Evolutionary conservation across 352 stramenopile genomes (phyloP), one percentile per base, ranked within the genome.

Genomic region (Poterioochromonas sp.): DNA sequence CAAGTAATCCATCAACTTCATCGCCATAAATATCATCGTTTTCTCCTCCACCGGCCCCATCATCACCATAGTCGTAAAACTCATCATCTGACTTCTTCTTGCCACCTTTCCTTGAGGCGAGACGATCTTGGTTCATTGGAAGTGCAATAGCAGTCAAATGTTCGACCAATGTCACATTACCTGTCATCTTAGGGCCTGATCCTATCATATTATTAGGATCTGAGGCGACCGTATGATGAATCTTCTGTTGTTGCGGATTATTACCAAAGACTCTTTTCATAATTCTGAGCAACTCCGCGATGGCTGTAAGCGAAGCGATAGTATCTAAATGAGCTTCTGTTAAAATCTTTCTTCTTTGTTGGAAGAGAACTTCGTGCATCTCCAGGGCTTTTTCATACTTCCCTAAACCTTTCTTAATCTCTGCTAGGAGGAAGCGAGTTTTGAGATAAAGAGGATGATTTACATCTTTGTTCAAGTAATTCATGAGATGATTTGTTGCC

Each of bases 241-340:
- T 39, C 5, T 5, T 39, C 11, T 18, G 26, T 68, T 68, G 5
- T 5, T 39, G 5, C 58, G 12, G 12, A 11, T 11, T 11, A n/a
- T n/a, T n/a, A n/a, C n/a, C n/a, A 47, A 35, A 71, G 34, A 71
- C 34, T 41, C 62, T 41, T 29, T 71, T 71, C 62, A 47, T 40
- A 11, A 44, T 3, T 29, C 62, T 12, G 8, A 71, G 62, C 32
- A 29, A n/a, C 12, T 71, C 62, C 3, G 39, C 34, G 32, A 71
- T 47, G 32, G 8, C 34, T 3, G 41, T 8, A 5, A 71, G 34
- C 11, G 62, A 71, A 11, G 12, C 1, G 34, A 71, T 41, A 22
- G 62, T 71, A 29, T 71, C 62, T 3, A 71, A 47, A 47, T 71
- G 62, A 26, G 8, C 1, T 5, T 71, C 62, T 26, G 12, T 29